Evolutionary conservation across 306 rosid genomes (phyloP), one percentile per base, ranked within the genome.

Genomic region (Vigna angularis): DNA sequence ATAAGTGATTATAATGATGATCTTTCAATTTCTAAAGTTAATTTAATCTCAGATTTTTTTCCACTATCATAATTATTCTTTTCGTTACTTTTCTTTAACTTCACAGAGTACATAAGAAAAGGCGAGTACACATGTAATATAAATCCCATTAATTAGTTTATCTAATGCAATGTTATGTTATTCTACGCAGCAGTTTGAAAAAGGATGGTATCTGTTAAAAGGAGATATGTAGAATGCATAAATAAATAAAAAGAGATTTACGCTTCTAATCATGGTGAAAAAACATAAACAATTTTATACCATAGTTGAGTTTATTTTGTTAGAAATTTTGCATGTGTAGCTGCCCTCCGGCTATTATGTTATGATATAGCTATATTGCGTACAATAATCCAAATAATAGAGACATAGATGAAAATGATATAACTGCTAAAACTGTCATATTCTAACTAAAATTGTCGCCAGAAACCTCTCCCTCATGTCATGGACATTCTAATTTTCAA

Each of bases 361-460:
- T 14, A 47, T 53, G 65, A 77, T 20, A 24, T 20, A 24, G 67
- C 2, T 52, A 50, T 15, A 66, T 26, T 38, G 14, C 61, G 38
- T 57, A 30, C 62, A 40, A 66, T 66, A 20, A 76, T 51, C 32
- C 53, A 75, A 65, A 64, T 34, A 38, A 78, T 12, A 22, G 28
- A 24, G 53, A 66, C 30, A 66, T 18, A 51, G 3, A 7, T 48
- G 65, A 57, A 49, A 47, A 16, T 16, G 49, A 58, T 57, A 18
- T 80, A 81, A 81, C 85, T 75, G 59, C 30, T 5, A 75, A 66
- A 74, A 81, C 68, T 18, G 62, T 61, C 77, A 81, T 38, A 18
- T 22, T 15, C 44, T 17, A 40, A 81, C 74, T 34, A 57, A 26
- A 55, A 57, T 74, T 74, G 80, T 74, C 56, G 30, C 72, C 56